Evolutionary conservation across 2,329 filamentous ascomycete genomes (phyloP).

Genomic region (Tolypocladium ophioglossoides): DNA sequence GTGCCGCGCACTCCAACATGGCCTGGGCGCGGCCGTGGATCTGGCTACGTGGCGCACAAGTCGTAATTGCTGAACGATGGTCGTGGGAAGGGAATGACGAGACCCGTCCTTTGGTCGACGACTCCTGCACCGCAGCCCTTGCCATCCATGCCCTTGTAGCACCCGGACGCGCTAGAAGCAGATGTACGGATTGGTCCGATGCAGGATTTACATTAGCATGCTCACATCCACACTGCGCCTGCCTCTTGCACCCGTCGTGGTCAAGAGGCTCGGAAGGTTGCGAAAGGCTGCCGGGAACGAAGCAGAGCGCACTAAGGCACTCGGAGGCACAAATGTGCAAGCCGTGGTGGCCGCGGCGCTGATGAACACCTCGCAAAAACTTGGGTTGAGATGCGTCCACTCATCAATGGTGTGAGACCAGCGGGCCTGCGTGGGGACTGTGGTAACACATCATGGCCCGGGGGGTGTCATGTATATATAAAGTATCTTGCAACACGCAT

Average conservation of each 20-base stretch:
- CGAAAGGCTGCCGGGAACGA: background rate
- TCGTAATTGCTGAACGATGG: background rate
- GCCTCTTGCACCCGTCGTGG: background rate
- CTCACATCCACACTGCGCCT: background rate
- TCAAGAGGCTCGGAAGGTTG: background rate
- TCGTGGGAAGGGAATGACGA: background rate
- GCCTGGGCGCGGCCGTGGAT: background rate
- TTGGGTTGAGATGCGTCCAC: conserved; percentile 26
- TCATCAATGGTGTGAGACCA: conserved; percentile 28
- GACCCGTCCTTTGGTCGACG: background rate
- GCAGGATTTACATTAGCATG: background rate
- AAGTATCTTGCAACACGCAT: conserved; percentile 13
- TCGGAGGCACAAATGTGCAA: background rate
- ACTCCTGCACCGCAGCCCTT: background rate
- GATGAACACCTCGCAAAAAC: conserved; percentile 20
- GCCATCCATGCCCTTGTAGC: background rate
- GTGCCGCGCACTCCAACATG: background rate
- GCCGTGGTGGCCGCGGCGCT: conserved; percentile 4
- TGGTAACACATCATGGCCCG: conserved; percentile 20
- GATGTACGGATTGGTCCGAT: background rate
- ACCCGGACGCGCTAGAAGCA: background rate
- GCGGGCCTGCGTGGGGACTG: conserved; percentile 25
- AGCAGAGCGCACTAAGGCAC: background rate
- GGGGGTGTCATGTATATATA: conserved; percentile 20
- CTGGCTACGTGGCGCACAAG: background rate